Conservation (phyloP, 257 asterid genomes). For the Penstemon barbatus region DNA sequence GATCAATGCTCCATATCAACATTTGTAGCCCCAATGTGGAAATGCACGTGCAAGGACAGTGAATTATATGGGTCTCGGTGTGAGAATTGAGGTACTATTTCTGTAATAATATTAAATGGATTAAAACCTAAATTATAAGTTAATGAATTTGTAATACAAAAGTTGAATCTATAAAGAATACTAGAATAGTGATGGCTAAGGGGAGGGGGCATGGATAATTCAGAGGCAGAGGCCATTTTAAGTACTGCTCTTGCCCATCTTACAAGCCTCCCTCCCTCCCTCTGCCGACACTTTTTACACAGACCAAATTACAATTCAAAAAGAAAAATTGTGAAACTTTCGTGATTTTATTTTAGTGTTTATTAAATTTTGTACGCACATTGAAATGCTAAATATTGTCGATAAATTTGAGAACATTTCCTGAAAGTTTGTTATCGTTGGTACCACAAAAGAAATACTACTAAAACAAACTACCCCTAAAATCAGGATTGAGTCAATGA, state of each 20-base stretch:
- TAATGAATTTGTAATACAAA: too few relatives aligned
- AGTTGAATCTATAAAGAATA: too few relatives aligned
- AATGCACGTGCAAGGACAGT: slow-evolving; percentile 34
- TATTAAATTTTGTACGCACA: slow-evolving; percentile 11
- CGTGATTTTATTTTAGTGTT: neutral
- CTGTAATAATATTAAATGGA: too few relatives aligned
- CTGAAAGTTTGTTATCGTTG: slow-evolving; percentile 25
- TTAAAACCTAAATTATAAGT: too few relatives aligned
- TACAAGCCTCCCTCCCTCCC: slow-evolving; percentile 1
- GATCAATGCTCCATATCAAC: neutral
- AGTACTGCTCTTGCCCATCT: slow-evolving; percentile 1
- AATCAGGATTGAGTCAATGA: slow-evolving; percentile 23
- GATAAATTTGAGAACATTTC: slow-evolving; percentile 30
- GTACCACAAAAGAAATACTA: slow-evolving; percentile 22
- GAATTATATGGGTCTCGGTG: neutral
- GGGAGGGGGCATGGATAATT: too few relatives aligned
- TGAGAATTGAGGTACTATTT: neutral
- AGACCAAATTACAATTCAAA: neutral
- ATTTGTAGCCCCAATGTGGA: slow-evolving; percentile 24
- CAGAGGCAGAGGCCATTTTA: neutral
- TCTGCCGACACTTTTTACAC: slow-evolving; percentile 34
- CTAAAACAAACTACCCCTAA: neutral
- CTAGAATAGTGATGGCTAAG: too few relatives aligned
- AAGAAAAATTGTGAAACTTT: neutral
- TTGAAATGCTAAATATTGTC: slow-evolving; percentile 39